Conservation (phyloP, 1,139 yeast species). For the Hansenula lynferdii region DNA sequence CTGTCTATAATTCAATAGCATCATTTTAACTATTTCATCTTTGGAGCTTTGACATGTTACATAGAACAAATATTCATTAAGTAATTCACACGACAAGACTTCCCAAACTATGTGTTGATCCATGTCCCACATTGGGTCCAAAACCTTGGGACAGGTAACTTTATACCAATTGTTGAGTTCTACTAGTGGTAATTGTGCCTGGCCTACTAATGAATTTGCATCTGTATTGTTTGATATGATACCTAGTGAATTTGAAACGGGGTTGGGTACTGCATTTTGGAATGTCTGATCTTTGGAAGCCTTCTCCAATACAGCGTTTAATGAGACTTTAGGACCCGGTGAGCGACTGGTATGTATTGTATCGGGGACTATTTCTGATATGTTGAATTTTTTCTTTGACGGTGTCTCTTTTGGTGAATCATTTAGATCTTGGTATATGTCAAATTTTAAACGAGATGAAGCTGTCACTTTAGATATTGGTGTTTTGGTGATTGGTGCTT, state of each 20-base stretch:
- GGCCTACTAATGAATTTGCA: constrained; percentile 4
- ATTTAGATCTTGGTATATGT: not conserved
- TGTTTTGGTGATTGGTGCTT: not conserved
- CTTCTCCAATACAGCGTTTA: not conserved
- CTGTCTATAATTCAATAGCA: constrained; percentile 17
- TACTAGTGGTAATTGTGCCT: constrained; percentile 13
- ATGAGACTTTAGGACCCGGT: not conserved
- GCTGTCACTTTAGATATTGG: not conserved
- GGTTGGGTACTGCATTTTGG: not conserved
- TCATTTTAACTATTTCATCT: constrained; percentile 1
- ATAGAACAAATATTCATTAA: constrained; percentile 6
- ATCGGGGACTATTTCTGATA: not conserved
- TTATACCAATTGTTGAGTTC: constrained; percentile 17
- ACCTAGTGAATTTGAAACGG: not conserved
- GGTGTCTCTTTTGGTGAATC: not conserved
- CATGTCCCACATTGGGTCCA: not conserved
- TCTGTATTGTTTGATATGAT: not conserved
- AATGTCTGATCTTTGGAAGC: not conserved
- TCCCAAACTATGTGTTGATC: not conserved
- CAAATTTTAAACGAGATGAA: not conserved
- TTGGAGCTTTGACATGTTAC: not conserved
- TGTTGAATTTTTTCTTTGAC: not conserved
- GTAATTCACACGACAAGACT: not conserved
- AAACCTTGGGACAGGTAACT: constrained; percentile 10
- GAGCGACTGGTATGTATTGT: not conserved